Evolutionary conservation across 108 stramenopile genomes (phyloP).

Genomic region (Stephanodiscus triporus): DNA sequence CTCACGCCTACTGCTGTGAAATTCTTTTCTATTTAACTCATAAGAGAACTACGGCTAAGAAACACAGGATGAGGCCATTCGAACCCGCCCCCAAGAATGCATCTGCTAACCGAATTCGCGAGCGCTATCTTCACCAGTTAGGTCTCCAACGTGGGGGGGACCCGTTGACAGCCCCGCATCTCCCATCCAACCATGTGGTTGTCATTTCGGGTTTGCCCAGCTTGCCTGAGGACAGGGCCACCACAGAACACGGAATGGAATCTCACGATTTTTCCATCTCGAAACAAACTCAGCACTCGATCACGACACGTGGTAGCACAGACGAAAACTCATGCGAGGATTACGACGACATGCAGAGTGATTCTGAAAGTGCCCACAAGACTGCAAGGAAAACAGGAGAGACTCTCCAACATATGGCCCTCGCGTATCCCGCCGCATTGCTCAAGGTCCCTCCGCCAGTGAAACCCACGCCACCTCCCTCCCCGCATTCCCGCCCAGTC

Average conservation of each 20-base stretch:
- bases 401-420: slow-evolving; percentile 31
- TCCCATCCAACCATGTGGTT: slow-evolving; percentile 27
- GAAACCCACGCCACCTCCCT: background rate
- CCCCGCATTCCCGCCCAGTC: slow-evolving; percentile 5
- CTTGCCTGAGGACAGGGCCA: slow-evolving; percentile 42
- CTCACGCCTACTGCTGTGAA: no score
- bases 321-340: background rate
- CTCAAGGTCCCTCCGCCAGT: slow-evolving; percentile 5
- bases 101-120: slow-evolving; percentile 47
- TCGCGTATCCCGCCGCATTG: slow-evolving; percentile 32
- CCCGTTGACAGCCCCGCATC: background rate
- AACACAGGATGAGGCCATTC: slow-evolving; percentile 12
- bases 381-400: slow-evolving; percentile 9
- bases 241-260: slow-evolving; percentile 27
- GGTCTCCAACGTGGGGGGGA: slow-evolving; percentile 35
- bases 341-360: slow-evolving; percentile 5
- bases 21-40: no score
- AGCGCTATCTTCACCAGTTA: slow-evolving; percentile 49
- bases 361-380: slow-evolving; percentile 7
- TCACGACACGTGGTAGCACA: background rate
- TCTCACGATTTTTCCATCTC: slow-evolving; percentile 38
- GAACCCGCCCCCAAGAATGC: slow-evolving; percentile 27
- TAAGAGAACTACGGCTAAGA: no score
- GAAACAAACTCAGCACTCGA: background rate
- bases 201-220: slow-evolving; percentile 46